Percentiles rank a stretch among this genome's conserved stretches.
These are phyloP conservation scores for Trichoderma parareesei DNA, from an alignment of 495 filamentous ascomycete species.

Conservation along the genomic window DNA sequence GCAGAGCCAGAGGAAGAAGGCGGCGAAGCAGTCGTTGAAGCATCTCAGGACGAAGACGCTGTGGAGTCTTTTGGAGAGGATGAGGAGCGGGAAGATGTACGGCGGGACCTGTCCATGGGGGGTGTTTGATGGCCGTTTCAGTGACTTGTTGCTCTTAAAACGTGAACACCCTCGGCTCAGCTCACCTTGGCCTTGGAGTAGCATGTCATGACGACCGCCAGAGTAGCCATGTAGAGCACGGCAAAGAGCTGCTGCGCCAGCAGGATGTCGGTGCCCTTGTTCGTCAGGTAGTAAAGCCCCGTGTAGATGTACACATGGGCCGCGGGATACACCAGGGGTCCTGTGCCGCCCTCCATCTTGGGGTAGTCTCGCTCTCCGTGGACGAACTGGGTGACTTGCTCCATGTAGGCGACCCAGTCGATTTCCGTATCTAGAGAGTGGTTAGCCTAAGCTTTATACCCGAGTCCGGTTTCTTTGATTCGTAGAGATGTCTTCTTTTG, in stretches of 20 bases:
- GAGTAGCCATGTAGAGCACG: constrained; percentile 62
- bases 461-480: neutral
- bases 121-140: neutral
- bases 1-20: constrained; percentile 70
- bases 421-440: constrained; percentile 79
- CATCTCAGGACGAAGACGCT: constrained; percentile 86
- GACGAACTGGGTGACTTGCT: constrained; percentile 73
- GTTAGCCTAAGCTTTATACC: constrained; percentile 9
- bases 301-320: constrained; percentile 90
- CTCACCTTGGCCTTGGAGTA: constrained; percentile 65
- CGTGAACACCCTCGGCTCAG: neutral
- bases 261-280: constrained; percentile 66
- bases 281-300: constrained; percentile 66
- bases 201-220: constrained; percentile 71
- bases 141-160: neutral
- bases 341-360: constrained; percentile 77
- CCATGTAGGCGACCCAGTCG: constrained; percentile 96
- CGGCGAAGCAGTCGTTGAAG: constrained; percentile 91
- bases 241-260: constrained; percentile 76
- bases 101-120: constrained; percentile 59
- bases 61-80: constrained; percentile 86
- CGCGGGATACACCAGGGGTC: constrained; percentile 89
- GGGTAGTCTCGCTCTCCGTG: constrained; percentile 84
- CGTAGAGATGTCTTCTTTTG: no score
- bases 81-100: constrained; percentile 78